Conservation (phyloP, 2,329 filamentous ascomycete species). For the Aspergillus bombycis region DNA sequence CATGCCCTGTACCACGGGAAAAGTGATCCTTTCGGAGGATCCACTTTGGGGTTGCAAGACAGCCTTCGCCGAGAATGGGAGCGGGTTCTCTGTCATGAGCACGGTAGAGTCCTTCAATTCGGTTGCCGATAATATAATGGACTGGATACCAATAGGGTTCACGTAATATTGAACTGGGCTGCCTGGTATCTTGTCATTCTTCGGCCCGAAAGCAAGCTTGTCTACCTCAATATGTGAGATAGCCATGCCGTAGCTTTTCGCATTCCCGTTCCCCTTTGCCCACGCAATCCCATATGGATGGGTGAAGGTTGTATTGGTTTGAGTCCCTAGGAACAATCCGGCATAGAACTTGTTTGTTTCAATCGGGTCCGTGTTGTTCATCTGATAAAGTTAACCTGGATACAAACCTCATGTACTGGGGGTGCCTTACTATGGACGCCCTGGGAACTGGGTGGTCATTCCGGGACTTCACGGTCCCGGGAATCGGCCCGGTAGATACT, state of each 20-base stretch:
- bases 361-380: constrained; percentile 38
- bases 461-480: constrained; percentile 41
- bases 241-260: constrained; percentile 74
- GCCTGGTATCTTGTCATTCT: constrained; percentile 55
- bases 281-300: constrained; percentile 75
- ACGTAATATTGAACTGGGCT: constrained; percentile 71
- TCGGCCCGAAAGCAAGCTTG: constrained; percentile 68
- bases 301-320: constrained; percentile 70
- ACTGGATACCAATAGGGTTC: constrained; percentile 81
- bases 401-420: neutral
- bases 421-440: constrained; percentile 40
- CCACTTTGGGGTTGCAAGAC: constrained; percentile 63
- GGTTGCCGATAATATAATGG: constrained; percentile 74
- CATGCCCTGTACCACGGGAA: constrained; percentile 89
- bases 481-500: constrained; percentile 42
- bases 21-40: constrained; percentile 65
- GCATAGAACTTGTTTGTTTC: constrained; percentile 67
- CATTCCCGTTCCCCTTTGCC: constrained; percentile 64
- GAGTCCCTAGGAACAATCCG: constrained; percentile 77
- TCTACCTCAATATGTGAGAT: constrained; percentile 72
- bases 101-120: constrained; percentile 68
- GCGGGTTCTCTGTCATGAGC: constrained; percentile 56
- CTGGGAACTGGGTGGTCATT: constrained; percentile 48
- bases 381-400: constrained; percentile 27
- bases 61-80: constrained; percentile 66